Conservation (phyloP, 257 asterid species). For the Solanum stenotomum region DNA sequence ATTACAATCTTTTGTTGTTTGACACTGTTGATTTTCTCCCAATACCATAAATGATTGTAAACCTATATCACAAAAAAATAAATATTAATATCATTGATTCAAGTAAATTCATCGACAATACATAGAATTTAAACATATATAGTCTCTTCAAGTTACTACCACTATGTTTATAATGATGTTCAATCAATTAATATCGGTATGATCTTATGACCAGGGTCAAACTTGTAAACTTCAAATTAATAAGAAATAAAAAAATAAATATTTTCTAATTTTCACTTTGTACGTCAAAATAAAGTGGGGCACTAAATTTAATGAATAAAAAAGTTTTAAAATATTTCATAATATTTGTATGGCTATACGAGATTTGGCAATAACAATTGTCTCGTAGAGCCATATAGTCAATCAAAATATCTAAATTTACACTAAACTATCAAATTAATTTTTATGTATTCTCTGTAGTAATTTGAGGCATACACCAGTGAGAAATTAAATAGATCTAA, state of each 20-base stretch:
- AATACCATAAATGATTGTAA: background rate
- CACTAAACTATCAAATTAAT: background rate
- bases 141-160: background rate
- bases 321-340: background rate
- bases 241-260: too few species aligned
- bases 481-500: background rate
- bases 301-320: too few species aligned
- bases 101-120: background rate
- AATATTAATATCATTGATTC: background rate
- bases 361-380: background rate
- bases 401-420: background rate
- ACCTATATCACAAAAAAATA: background rate
- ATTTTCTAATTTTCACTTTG: background rate
- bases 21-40: background rate
- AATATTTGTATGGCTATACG: background rate
- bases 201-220: background rate
- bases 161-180: background rate
- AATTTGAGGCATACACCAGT: background rate
- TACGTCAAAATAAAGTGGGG: too few species aligned
- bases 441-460: background rate
- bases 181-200: background rate
- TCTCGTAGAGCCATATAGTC: background rate
- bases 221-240: background rate
- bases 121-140: background rate
- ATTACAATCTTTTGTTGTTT: background rate